Evolutionary conservation across 495 filamentous ascomycete species (phyloP).

Genomic region (Podospora fimiseda): DNA sequence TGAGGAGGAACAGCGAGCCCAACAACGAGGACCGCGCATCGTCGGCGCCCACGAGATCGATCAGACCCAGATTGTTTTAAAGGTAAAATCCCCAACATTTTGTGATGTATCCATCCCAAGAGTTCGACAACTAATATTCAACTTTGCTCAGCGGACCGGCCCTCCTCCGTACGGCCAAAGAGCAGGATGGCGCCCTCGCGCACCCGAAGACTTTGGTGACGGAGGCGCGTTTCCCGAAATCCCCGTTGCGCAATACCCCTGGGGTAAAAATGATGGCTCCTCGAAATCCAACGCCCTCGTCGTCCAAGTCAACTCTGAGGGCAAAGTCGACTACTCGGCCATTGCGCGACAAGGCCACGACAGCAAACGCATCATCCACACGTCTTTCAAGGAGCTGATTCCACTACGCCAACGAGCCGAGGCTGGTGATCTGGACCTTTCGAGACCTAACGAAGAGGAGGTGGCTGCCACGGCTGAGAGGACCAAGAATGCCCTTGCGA

Average conservation of each 20-base stretch:
- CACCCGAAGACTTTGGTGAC: slow-evolving; percentile 87
- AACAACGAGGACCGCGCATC: slow-evolving; percentile 71
- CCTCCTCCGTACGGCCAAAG: slow-evolving; percentile 84
- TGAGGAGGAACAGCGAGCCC: slow-evolving; percentile 71
- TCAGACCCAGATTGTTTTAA: slow-evolving; percentile 80
- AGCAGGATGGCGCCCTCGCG: slow-evolving; percentile 78
- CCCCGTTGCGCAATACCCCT: slow-evolving; percentile 87
- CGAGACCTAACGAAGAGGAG: slow-evolving; percentile 78
- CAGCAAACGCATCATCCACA: slow-evolving; percentile 78
- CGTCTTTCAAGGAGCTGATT: slow-evolving; percentile 95
- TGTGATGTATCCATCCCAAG: background rate
- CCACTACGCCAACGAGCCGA: slow-evolving; percentile 89
- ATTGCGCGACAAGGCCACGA: slow-evolving; percentile 87
- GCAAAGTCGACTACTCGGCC: slow-evolving; percentile 93
- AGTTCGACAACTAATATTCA: slow-evolving; percentile 8
- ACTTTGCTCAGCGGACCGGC: slow-evolving; percentile 60
- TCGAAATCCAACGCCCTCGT: slow-evolving; percentile 80
- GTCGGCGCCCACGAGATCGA: slow-evolving; percentile 71
- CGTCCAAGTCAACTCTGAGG: slow-evolving; percentile 82
- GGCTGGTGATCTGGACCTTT: slow-evolving; percentile 86
- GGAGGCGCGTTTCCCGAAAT: slow-evolving; percentile 96
- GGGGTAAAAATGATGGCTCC: slow-evolving; percentile 70
- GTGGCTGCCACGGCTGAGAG: slow-evolving; percentile 75
- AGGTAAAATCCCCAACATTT: slow-evolving; percentile 49
- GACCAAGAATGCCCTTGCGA: slow-evolving; percentile 77